phyloP scores from a whole-genome alignment of 768 basidiomycete species.

The Lactifluus pinguis region DNA sequence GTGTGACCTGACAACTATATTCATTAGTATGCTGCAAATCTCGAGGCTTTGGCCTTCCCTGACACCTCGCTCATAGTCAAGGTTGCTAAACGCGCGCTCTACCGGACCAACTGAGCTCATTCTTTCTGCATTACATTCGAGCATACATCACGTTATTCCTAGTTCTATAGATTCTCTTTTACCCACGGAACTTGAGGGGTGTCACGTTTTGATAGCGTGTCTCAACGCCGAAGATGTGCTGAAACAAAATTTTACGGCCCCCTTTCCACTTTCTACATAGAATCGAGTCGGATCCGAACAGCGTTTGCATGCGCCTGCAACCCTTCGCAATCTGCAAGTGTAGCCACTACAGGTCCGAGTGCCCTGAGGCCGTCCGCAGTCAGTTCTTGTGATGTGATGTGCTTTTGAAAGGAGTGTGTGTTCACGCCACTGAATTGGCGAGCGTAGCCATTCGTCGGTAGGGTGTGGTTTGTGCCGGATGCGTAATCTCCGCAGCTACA shows the following conservation, averaged over 20 bases:
- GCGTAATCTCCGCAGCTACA: constrained; percentile 95
- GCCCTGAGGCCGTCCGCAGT: constrained; percentile 63
- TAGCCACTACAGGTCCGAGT: constrained; percentile 83
- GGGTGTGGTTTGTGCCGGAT: constrained; percentile 96
- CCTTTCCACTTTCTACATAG: not conserved
- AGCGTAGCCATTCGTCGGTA: constrained; percentile 94
- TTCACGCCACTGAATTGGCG: constrained; percentile 98
- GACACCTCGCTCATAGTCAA: constrained; percentile 85
- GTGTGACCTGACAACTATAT: constrained; percentile 3
- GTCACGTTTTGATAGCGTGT: not conserved
- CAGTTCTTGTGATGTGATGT: constrained; percentile 95
- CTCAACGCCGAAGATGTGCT: not conserved
- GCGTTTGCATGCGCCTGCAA: constrained; percentile 94
- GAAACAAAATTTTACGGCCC: not conserved
- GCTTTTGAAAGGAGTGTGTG: constrained; percentile 95
- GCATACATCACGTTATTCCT: constrained; percentile 16
- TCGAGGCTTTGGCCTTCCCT: constrained; percentile 91
- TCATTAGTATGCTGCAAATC: constrained; percentile 74
- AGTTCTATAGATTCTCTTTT: constrained; percentile 15
- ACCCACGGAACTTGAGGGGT: not conserved
- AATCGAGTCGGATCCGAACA: constrained; percentile 68
- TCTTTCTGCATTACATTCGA: constrained; percentile 2
- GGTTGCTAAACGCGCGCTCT: constrained; percentile 89
- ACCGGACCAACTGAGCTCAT: constrained; percentile 64
- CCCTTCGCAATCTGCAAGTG: constrained; percentile 90